A percentile compares a stretch with the other conserved stretches of the same genome.
Conservation (phyloP, 73 alveolate genomes). For the Tetrahymena malaccensis region DNA sequence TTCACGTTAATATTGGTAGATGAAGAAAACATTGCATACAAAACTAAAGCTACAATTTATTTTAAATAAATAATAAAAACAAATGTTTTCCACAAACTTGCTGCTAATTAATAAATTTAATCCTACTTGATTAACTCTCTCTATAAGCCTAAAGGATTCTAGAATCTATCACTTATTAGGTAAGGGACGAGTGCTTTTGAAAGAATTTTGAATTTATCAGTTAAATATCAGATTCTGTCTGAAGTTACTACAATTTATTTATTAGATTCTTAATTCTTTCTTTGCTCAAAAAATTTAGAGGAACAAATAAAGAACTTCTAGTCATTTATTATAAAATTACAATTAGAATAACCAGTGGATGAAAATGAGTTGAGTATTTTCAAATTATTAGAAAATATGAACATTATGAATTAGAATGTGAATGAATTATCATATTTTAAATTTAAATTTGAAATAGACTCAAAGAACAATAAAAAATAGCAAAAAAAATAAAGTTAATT, state of each 20-base stretch:
- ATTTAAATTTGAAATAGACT: not conserved
- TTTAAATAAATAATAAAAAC: not conserved
- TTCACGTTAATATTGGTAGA: not conserved
- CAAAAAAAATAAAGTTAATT: not conserved
- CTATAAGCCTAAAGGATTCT: not conserved
- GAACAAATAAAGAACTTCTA: not conserved
- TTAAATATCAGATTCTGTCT: not conserved
- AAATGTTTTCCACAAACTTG: not conserved
- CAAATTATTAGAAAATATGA: not conserved
- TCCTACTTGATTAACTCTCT: not conserved
- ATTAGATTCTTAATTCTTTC: not conserved
- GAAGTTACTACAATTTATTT: not conserved
- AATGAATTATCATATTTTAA: not conserved
- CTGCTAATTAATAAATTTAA: not conserved
- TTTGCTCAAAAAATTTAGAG: not conserved
- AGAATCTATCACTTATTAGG: not conserved
- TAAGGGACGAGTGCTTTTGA: not conserved
- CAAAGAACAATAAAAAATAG: not conserved
- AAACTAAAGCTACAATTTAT: not conserved
- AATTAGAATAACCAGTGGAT: not conserved
- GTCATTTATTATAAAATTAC: not conserved
- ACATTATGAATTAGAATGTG: not conserved
- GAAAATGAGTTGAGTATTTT: not conserved
- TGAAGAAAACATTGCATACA: not conserved
- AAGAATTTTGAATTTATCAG: not conserved